These are phyloP conservation scores for Cubamyces sp. DNA, from an alignment of 768 basidiomycete species.

Conservation along the genomic window DNA sequence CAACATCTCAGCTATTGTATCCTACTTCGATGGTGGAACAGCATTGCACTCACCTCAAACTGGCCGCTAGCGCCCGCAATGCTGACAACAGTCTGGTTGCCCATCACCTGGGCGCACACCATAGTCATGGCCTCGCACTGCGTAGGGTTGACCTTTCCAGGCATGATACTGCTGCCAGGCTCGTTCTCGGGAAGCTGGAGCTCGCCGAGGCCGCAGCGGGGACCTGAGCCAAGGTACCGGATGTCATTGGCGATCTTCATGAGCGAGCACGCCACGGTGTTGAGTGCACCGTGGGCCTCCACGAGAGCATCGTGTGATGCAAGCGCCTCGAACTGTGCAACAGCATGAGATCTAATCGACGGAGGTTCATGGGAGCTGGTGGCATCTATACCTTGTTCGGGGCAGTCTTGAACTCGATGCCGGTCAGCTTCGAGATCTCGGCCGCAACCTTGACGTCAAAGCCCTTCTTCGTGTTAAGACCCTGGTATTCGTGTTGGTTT, in stretches of 20 bases:
- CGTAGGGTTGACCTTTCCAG: slow-evolving; percentile 99
- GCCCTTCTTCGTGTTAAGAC: slow-evolving; percentile 94
- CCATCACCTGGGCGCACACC: slow-evolving; percentile 98
- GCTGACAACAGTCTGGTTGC: slow-evolving; percentile 92
- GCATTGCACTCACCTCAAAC: slow-evolving; percentile 72
- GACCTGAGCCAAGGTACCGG: slow-evolving; percentile 95
- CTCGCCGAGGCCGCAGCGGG: slow-evolving; percentile 96
- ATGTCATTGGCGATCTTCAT: slow-evolving; percentile 99
- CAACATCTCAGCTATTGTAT: slow-evolving; percentile 1
- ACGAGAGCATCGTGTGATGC: slow-evolving; percentile 98
- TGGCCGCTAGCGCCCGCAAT: slow-evolving; percentile 95
- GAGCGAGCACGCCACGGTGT: slow-evolving; percentile 92
- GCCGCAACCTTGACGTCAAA: slow-evolving; percentile 94
- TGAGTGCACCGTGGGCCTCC: slow-evolving; percentile 95
- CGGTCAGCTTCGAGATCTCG: slow-evolving; percentile 90
- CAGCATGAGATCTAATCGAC: neutral
- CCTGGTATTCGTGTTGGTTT: slow-evolving; percentile 50
- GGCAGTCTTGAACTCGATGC: slow-evolving; percentile 90
- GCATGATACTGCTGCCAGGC: slow-evolving; percentile 99
- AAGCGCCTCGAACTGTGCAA: slow-evolving; percentile 87
- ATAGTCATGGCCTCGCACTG: slow-evolving; percentile 99
- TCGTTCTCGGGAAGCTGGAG: slow-evolving; percentile 96
- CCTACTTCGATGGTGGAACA: neutral
- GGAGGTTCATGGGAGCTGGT: neutral
- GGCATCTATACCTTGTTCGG: slow-evolving; percentile 82